A percentile compares a stretch with the other conserved stretches of the same genome.
phyloP scores from a whole-genome alignment of 2,329 filamentous ascomycete genomes.

The Lasiodiplodia gonubiensis region DNA sequence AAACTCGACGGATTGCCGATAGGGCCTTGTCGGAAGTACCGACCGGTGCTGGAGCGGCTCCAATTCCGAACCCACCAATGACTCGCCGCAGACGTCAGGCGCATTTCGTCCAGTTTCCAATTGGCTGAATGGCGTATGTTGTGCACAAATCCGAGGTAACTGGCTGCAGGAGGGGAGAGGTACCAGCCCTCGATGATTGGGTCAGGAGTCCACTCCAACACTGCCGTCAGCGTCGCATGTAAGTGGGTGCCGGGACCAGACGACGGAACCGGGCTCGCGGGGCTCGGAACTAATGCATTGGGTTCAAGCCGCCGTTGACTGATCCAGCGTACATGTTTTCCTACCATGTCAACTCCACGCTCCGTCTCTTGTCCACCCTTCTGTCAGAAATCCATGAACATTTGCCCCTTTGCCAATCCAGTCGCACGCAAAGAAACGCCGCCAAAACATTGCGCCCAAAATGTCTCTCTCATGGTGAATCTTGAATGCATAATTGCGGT shows the following conservation, averaged over 20 bases:
- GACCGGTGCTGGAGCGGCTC: slow-evolving; percentile 2
- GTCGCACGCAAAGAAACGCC: slow-evolving; percentile 21
- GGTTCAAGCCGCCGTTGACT: slow-evolving; percentile 18
- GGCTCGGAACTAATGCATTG: slow-evolving; percentile 16
- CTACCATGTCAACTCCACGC: slow-evolving; percentile 23
- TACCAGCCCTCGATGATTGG: not conserved
- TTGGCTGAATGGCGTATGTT: not conserved
- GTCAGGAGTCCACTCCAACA: not conserved
- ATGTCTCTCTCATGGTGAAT: slow-evolving; percentile 25
- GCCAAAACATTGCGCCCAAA: slow-evolving; percentile 25
- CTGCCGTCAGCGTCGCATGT: not conserved
- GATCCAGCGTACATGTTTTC: slow-evolving; percentile 26
- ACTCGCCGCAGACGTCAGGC: slow-evolving; percentile 10
- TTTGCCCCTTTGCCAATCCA: slow-evolving; percentile 6
- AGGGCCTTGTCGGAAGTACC: not conserved
- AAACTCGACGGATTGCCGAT: not conserved
- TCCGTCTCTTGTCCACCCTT: slow-evolving; percentile 13
- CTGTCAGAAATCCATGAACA: slow-evolving; percentile 10
- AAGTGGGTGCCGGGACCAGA: not conserved
- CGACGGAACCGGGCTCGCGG: not conserved
- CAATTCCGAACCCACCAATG: slow-evolving; percentile 18
- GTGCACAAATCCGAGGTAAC: slow-evolving; percentile 19
- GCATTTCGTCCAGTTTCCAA: not conserved
- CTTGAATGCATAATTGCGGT: slow-evolving; percentile 20
- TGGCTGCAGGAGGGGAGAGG: slow-evolving; percentile 3